Evolutionary conservation across 257 asterid species (phyloP).

Genomic region (Forsythia viridissima): DNA sequence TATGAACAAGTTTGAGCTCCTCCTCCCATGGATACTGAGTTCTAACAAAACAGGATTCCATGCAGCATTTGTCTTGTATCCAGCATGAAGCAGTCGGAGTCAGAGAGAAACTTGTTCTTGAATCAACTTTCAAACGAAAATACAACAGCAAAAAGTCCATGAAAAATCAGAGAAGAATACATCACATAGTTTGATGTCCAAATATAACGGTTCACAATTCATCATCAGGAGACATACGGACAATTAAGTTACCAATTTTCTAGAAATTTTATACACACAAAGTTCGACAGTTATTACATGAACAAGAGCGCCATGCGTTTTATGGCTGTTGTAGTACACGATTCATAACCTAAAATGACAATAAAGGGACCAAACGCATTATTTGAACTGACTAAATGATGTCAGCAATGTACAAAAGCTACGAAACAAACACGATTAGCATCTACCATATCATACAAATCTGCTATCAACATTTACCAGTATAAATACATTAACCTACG

Average conservation of each 20-base stretch:
- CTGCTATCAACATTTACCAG: conserved; percentile 20
- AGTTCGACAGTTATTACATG: conserved; percentile 17
- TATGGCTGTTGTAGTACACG: background rate
- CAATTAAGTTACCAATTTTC: background rate
- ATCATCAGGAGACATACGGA: background rate
- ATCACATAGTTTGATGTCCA: background rate
- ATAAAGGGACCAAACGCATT: conserved; percentile 1
- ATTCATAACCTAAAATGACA: conserved; percentile 12
- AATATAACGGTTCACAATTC: background rate
- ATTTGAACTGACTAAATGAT: conserved; percentile 14
- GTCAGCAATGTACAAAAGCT: conserved; percentile 30
- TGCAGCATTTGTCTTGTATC: no score
- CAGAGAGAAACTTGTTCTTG: no score
- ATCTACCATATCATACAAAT: conserved; percentile 19
- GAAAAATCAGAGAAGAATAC: no score
- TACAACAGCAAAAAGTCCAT: no score
- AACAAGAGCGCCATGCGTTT: background rate
- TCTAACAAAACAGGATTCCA: no score
- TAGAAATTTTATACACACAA: conserved; percentile 14
- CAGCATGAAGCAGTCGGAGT: no score
- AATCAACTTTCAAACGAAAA: no score
- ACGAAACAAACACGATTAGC: conserved; percentile 3
- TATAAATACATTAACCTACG: conserved; percentile 22
- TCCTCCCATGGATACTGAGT: no score
- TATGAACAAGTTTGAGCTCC: no score